Evolutionary conservation across 2,329 filamentous ascomycete genomes (phyloP).

Genomic region (Nannizziopsis barbatae): DNA sequence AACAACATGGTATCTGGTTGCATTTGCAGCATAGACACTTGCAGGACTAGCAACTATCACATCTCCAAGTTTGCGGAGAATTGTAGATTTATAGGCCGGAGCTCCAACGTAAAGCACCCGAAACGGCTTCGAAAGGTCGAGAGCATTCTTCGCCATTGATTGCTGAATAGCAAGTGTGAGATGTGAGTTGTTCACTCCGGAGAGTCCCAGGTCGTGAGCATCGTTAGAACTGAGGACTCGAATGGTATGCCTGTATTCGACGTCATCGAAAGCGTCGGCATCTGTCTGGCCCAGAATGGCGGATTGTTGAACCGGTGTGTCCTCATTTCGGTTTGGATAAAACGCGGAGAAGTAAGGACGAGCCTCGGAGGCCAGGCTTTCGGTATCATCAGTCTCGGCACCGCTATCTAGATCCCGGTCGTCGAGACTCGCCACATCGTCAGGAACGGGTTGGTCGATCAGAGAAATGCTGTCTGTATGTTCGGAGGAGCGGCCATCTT

Average conservation of each 20-base stretch:
- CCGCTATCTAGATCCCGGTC: constrained; percentile 31
- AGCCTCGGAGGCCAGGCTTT: constrained; percentile 22
- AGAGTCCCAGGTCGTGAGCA: constrained; percentile 20
- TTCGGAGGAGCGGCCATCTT: constrained; percentile 37
- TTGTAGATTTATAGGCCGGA: constrained; percentile 29
- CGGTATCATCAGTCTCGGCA: constrained; percentile 27
- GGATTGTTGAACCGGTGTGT: constrained; percentile 24
- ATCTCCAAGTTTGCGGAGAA: constrained; percentile 40
- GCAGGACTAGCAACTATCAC: constrained; percentile 35
- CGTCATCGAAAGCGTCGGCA: constrained; percentile 30
- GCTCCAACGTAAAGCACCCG: constrained; percentile 36
- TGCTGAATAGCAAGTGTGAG: constrained; percentile 33
- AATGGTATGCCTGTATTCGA: constrained; percentile 36
- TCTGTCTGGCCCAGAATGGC: constrained; percentile 37
- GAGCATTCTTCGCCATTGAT: constrained; percentile 32
- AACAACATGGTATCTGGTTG: constrained; percentile 39
- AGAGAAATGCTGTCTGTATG: constrained; percentile 35
- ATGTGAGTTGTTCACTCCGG: constrained; percentile 13
- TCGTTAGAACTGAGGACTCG: constrained; percentile 17
- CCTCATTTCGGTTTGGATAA: constrained; percentile 15
- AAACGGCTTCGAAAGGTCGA: constrained; percentile 35
- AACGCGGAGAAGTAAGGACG: constrained; percentile 25
- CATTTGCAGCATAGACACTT: constrained; percentile 26
- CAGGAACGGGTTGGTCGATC: constrained; percentile 32
- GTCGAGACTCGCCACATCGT: constrained; percentile 37